These are phyloP conservation scores for Bipolaris victoriae DNA, from an alignment of 2,329 filamentous ascomycete genomes.

Conservation along the genomic window DNA sequence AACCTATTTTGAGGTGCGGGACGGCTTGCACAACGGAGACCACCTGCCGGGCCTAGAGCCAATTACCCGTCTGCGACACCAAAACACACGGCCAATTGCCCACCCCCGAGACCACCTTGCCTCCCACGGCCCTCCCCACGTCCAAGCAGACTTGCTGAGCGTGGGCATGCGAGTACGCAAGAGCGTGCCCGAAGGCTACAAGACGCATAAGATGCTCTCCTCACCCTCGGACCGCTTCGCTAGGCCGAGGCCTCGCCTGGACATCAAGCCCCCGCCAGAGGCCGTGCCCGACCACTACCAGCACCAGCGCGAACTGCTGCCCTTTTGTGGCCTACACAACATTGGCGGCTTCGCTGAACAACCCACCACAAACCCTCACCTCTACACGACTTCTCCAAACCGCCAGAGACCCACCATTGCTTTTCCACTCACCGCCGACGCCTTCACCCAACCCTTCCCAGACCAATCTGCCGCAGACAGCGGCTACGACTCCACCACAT, in stretches of 20 bases:
- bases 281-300: slow-evolving; percentile 30
- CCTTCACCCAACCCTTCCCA: slow-evolving; percentile 44
- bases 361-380: slow-evolving; percentile 49
- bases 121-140: slow-evolving; percentile 65
- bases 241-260: slow-evolving; percentile 27
- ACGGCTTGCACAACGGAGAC: slow-evolving; percentile 27
- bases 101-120: slow-evolving; percentile 26
- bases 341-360: slow-evolving; percentile 72
- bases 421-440: slow-evolving; percentile 42
- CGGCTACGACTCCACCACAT: slow-evolving; percentile 34
- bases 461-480: slow-evolving; percentile 36
- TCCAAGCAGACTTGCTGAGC: slow-evolving; percentile 83
- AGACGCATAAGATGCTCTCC: slow-evolving; percentile 64
- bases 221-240: slow-evolving; percentile 38
- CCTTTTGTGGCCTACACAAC: slow-evolving; percentile 82
- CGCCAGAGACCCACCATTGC: slow-evolving; percentile 28
- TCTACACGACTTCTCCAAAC: slow-evolving; percentile 44
- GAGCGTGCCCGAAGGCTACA: slow-evolving; percentile 91
- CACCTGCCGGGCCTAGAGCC: slow-evolving; percentile 37
- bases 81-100: slow-evolving; percentile 19
- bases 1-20: slow-evolving; percentile 49
- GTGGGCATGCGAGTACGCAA: slow-evolving; percentile 97
- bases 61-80: slow-evolving; percentile 32
- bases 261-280: slow-evolving; percentile 33
- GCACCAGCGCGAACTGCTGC: slow-evolving; percentile 68